Evolutionary conservation across 352 stramenopile genomes (phyloP), one percentile per base, ranked within the genome.

Genomic region (Globisporangium middletonii): DNA sequence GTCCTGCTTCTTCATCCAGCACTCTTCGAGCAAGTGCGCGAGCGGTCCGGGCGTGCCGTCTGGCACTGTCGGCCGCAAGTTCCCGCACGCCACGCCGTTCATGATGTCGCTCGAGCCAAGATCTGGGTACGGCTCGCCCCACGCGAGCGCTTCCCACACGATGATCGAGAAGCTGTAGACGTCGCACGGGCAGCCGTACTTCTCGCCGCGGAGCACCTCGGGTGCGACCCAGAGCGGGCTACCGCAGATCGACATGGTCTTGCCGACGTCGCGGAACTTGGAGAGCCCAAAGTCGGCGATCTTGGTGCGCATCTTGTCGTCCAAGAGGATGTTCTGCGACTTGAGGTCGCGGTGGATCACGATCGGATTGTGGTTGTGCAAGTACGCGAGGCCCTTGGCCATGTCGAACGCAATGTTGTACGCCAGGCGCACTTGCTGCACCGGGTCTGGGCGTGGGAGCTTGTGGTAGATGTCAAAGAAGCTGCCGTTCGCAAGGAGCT

Each of bases 301-400:
- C 65, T 94, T 92, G 48, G 84, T 91, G 50, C 78, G 76, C 81
- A 92, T 91, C 53, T 88, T 82, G 57, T 91, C 83, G 53, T 93
- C 81, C 30, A 91, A 62, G 8, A 92, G 55, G 35, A 90, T 91
- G 59, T 90, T 91, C 54, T 89, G 79, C 12, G 77, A 90, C 63
- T 89, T 93, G 50, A 91, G 68, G 43, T 89, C 80, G 13, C 96
- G 88, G 81, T 99, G 97, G 68, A 99, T 98, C 68, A 99, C 96
- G 48, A 96, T 93, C 33, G 95, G 94, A 64, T 98, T 96, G 73
- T 98, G 94, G 48, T 92, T 95, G 80, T 99, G 97, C 51, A 99
- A 67, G 67, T 99, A 99, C 38, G 94, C 84, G 47, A 99, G 92
- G 19, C 94, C 94, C 57, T 95, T 89, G 6, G 94, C 89, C 63